A percentile compares a stretch with the other conserved stretches of the same genome.
phyloP scores from a whole-genome alignment of 2,329 filamentous ascomycete species.

The Penicillium corylophilum region DNA sequence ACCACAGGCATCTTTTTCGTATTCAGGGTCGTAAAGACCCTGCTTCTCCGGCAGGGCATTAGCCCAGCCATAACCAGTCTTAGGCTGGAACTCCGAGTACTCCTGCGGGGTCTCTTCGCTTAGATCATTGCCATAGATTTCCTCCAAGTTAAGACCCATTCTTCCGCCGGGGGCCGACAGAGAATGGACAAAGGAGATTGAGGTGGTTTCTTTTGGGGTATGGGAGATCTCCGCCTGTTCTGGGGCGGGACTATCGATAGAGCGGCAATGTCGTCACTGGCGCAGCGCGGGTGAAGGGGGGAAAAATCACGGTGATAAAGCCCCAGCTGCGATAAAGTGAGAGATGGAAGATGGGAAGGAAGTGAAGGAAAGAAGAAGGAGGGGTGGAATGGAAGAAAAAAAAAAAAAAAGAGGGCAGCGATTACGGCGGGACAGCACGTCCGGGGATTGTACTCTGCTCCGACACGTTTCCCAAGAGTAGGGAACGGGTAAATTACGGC shows the following conservation, averaged over 20 bases:
- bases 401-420: slow-evolving; percentile 15
- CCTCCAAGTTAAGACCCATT: slow-evolving; percentile 52
- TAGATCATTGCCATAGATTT: slow-evolving; percentile 49
- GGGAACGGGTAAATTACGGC: slow-evolving; percentile 24
- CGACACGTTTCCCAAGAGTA: slow-evolving; percentile 12
- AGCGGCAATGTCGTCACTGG: slow-evolving; percentile 29
- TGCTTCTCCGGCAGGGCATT: slow-evolving; percentile 95
- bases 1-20: slow-evolving; percentile 99
- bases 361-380: slow-evolving; percentile 12
- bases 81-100: slow-evolving; percentile 55
- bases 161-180: slow-evolving; percentile 47
- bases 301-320: slow-evolving; percentile 8
- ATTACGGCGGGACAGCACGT: slow-evolving; percentile 23
- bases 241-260: slow-evolving; percentile 19
- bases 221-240: slow-evolving; percentile 20
- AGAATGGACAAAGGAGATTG: slow-evolving; percentile 31
- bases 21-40: slow-evolving; percentile 92
- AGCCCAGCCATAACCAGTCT: slow-evolving; percentile 82
- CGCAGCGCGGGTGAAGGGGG: slow-evolving; percentile 23
- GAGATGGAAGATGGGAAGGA: slow-evolving; percentile 6
- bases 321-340: slow-evolving; percentile 23
- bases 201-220: slow-evolving; percentile 6
- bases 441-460: slow-evolving; percentile 21
- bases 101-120: slow-evolving; percentile 45
- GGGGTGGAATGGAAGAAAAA: slow-evolving; percentile 16